Evolutionary conservation across 2,329 filamentous ascomycete genomes (phyloP).

Genomic region (Tetracladium maxilliforme): DNA sequence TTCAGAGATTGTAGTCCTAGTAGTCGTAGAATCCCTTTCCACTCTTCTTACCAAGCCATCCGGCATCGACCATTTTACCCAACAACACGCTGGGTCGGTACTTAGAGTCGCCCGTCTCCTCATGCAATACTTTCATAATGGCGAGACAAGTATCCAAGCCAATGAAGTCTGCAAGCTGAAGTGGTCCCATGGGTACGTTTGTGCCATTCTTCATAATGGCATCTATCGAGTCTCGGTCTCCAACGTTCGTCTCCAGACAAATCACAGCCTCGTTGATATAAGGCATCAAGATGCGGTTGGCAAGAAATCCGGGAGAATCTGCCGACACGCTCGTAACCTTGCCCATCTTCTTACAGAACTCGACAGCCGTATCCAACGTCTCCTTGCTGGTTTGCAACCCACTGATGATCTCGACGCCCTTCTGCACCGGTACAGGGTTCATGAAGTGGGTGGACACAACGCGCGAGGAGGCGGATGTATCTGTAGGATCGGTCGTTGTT

Average conservation of each 20-base stretch:
- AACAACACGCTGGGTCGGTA: constrained; percentile 82
- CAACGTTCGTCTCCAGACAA: constrained; percentile 86
- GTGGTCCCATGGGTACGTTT: constrained; percentile 93
- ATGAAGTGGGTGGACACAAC: constrained; percentile 97
- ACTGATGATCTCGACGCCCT: constrained; percentile 94
- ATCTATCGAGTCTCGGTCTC: constrained; percentile 82
- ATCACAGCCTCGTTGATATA: constrained; percentile 98
- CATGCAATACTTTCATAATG: constrained; percentile 91
- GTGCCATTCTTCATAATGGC: constrained; percentile 99
- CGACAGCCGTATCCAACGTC: constrained; percentile 70
- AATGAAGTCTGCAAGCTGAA: constrained; percentile 92
- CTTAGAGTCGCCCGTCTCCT: constrained; percentile 88
- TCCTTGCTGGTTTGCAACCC: constrained; percentile 78
- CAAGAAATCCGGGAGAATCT: constrained; percentile 86
- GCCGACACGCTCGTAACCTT: constrained; percentile 81
- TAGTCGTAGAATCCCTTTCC: constrained; percentile 50
- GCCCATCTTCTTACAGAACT: constrained; percentile 82
- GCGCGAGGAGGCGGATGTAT: constrained; percentile 68
- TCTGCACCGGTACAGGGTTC: constrained; percentile 95
- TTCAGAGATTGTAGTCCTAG: no score
- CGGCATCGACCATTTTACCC: constrained; percentile 92
- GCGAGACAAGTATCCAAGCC: constrained; percentile 90
- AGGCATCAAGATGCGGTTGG: constrained; percentile 95
- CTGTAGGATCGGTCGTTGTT: constrained; percentile 62
- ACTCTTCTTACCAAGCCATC: constrained; percentile 94